Conservation (phyloP, 2,329 filamentous ascomycete genomes). For the Colletotrichum musicola region DNA sequence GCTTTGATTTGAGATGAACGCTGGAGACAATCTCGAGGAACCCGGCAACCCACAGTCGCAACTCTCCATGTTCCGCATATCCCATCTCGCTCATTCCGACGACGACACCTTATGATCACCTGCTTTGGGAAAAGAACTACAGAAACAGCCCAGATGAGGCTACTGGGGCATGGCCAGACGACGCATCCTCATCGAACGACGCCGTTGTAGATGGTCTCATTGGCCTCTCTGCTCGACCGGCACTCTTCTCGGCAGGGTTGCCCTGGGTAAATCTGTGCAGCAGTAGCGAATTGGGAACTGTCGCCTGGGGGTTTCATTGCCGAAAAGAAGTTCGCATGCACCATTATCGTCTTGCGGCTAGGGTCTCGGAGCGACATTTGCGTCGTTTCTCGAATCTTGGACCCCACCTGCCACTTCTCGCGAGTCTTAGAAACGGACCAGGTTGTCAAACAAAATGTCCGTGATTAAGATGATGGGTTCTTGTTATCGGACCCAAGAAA, state of each 20-base stretch:
- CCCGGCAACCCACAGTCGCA: slow-evolving; percentile 16
- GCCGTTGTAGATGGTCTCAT: slow-evolving; percentile 18
- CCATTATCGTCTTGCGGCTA: slow-evolving; percentile 13
- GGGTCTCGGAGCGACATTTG: slow-evolving; percentile 12
- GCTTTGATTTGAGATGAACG: slow-evolving; percentile 41
- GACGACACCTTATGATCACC: slow-evolving; percentile 35
- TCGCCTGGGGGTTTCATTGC: slow-evolving; percentile 34
- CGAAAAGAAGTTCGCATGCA: slow-evolving; percentile 16
- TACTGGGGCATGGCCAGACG: slow-evolving; percentile 19
- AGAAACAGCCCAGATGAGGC: slow-evolving; percentile 23
- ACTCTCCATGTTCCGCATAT: slow-evolving; percentile 38
- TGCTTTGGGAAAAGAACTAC: slow-evolving; percentile 36
- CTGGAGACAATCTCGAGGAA: slow-evolving; percentile 39
- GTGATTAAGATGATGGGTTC: slow-evolving; percentile 28
- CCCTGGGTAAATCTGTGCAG: slow-evolving; percentile 20
- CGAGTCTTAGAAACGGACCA: slow-evolving; percentile 2
- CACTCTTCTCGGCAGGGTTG: slow-evolving; percentile 18
- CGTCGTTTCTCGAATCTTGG: slow-evolving; percentile 10
- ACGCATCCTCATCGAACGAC: slow-evolving; percentile 34
- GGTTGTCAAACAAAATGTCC: slow-evolving; percentile 34
- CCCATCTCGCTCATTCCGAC: slow-evolving; percentile 40
- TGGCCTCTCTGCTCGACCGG: slow-evolving; percentile 20
- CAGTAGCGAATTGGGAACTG: slow-evolving; percentile 25
- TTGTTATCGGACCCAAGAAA: slow-evolving; percentile 6
- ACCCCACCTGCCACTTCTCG: slow-evolving; percentile 36